Evolutionary conservation across 768 basidiomycete species (phyloP), one percentile per base, ranked within the genome.

Genomic region (Collybia sordida): DNA sequence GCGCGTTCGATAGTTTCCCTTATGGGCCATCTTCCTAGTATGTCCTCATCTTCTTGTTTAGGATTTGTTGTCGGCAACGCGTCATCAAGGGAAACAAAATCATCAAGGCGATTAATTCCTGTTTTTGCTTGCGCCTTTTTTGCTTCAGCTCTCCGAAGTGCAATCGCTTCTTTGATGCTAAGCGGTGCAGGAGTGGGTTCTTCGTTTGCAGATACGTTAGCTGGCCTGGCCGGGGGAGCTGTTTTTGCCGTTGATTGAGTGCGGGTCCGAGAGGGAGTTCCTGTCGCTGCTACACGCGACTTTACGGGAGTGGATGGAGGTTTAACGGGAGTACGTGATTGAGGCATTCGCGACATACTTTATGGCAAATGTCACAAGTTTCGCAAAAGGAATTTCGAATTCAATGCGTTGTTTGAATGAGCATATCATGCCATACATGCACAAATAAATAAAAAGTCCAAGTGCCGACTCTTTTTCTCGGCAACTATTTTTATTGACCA

Each of bases 1-100:
- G 82, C 88, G 41, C 85, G 83, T 57, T 90, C 88, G 35, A 93
- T 91, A 0, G 85, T 79, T 59, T 92, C 88, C 47, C 81, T 78
- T 45, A 88, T 67, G 12, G 86, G 77, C 67, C 81, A 81, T 37
- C 90, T 71, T 23, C 89, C 87, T 0, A 86, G 68, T 6, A 81
- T 70, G 47, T 83, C 79, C 17, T 78, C 81, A 9, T 77, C 77
- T 44, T 73, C 71, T 28, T 64, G 64, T 15, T 61, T 45, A 4
- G 62, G 59, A 3, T 55, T 59, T 22, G 68, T 59, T 35, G 63
- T 57, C 0, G 79, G 78, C 8, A 74, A 58, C 12, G 74, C 73
- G 52, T 86, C 80, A 56, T 82, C 82, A 34, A 83, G 57, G 17
- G 63, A 66, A 9, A 65, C 69, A 17, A 79, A 67, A 44, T 63